Evolutionary conservation across 2,329 filamentous ascomycete genomes (phyloP).

Genomic region (Fusarium aywerte): DNA sequence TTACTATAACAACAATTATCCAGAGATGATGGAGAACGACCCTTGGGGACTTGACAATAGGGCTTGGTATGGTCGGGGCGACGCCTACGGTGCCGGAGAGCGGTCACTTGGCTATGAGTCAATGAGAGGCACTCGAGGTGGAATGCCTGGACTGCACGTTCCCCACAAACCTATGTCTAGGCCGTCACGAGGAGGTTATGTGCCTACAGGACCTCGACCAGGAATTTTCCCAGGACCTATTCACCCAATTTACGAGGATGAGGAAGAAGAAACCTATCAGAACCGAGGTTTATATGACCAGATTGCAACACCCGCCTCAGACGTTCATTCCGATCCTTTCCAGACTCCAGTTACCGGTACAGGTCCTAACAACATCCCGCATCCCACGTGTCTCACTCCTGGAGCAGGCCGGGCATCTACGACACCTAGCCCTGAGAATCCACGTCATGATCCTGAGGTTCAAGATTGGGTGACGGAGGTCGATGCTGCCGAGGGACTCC

Average conservation of each 20-base stretch:
- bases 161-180: conserved; percentile 51
- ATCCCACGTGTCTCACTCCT: conserved; percentile 44
- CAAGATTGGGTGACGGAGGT: conserved; percentile 68
- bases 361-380: conserved; percentile 24
- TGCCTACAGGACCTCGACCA: conserved; percentile 47
- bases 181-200: conserved; percentile 48
- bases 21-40: conserved; percentile 59
- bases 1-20: conserved; percentile 57
- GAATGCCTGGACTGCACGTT: conserved; percentile 44
- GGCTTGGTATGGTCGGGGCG: conserved; percentile 58
- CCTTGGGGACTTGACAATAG: conserved; percentile 42
- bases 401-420: conserved; percentile 46
- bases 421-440: conserved; percentile 57
- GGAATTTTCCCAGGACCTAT: conserved; percentile 57
- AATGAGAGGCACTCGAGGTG: conserved; percentile 52
- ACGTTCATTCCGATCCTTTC: conserved; percentile 61
- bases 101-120: conserved; percentile 63
- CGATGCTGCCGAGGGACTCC: conserved; percentile 64
- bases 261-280: conserved; percentile 60
- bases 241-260: conserved; percentile 69
- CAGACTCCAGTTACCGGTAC: conserved; percentile 54
- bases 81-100: conserved; percentile 56
- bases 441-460: conserved; percentile 61
- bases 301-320: conserved; percentile 51
- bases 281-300: conserved; percentile 43